Evolutionary conservation across 2,329 filamentous ascomycete genomes (phyloP).

Genomic region (Simplicillium aogashimaense): DNA sequence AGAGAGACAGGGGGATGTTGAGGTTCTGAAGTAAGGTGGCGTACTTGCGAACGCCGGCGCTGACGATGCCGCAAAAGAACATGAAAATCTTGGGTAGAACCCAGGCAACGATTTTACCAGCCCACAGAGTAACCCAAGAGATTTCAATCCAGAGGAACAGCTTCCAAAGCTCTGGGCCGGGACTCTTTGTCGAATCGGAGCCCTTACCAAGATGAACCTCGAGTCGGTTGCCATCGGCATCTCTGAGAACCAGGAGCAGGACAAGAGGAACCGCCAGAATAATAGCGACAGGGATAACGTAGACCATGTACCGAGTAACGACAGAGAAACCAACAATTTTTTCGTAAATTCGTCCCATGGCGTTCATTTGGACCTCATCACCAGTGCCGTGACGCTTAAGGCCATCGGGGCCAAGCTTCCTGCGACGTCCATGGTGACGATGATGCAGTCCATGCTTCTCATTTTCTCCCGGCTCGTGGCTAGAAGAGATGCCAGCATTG

Average conservation of each 20-base stretch:
- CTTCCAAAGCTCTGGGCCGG: conserved; percentile 7
- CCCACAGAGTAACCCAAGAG: conserved; percentile 58
- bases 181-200: conserved; percentile 10
- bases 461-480: conserved; percentile 23
- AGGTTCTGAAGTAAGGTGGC: conserved; percentile 54
- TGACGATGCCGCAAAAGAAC: conserved; percentile 60
- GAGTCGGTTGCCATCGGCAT: conserved; percentile 26
- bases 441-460: conserved; percentile 37
- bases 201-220: conserved; percentile 25
- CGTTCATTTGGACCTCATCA: conserved; percentile 49
- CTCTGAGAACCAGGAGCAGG: conserved; percentile 27
- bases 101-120: conserved; percentile 54
- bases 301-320: conserved; percentile 57
- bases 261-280: conserved; percentile 53
- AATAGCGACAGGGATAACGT: conserved; percentile 53
- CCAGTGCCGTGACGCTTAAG: conserved; percentile 32
- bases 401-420: conserved; percentile 31
- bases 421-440: conserved; percentile 34
- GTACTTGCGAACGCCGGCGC: conserved; percentile 61
- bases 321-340: conserved; percentile 55
- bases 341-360: conserved; percentile 55
- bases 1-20: conserved; percentile 56
- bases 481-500: conserved; percentile 22
- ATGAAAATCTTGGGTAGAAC: conserved; percentile 53
- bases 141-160: conserved; percentile 57